Evolutionary conservation across 2,329 filamentous ascomycete species (phyloP).

Genomic region (Myriosclerotinia curreyana): DNA sequence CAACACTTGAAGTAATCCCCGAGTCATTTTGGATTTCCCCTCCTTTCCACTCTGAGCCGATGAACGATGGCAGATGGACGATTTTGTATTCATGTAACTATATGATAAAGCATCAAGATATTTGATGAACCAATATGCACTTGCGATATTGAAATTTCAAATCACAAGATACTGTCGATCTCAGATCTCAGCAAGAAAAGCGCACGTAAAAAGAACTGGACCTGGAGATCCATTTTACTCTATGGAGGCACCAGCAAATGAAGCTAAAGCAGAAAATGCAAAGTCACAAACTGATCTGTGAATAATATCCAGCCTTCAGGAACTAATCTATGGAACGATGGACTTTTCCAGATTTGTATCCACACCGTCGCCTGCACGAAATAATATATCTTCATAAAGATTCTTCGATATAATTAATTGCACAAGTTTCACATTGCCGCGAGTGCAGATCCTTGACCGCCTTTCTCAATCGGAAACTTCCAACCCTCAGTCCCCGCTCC

Average conservation of each 20-base stretch:
- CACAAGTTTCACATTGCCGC: background rate
- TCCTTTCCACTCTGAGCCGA: too few relatives aligned
- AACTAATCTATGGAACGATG: too few relatives aligned
- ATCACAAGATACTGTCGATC: background rate
- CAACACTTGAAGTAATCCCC: too few relatives aligned
- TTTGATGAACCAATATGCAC: background rate
- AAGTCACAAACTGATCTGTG: background rate
- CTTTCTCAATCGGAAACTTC: slow-evolving; percentile 3
- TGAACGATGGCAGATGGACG: too few relatives aligned
- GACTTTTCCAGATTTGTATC: too few relatives aligned
- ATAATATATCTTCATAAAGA: too few relatives aligned
- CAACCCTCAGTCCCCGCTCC: background rate
- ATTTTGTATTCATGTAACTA: too few relatives aligned
- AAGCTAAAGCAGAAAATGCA: background rate
- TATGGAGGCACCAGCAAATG: background rate
- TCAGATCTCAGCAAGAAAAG: background rate
- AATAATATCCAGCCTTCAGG: too few relatives aligned
- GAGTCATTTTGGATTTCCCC: too few relatives aligned
- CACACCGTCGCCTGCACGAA: too few relatives aligned
- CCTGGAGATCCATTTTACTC: background rate
- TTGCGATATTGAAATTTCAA: background rate
- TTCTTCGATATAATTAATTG: background rate
- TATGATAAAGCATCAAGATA: background rate
- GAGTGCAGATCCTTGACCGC: slow-evolving; percentile 8
- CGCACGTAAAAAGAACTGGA: background rate